Percentiles rank a stretch among this genome's conserved stretches.
phyloP scores from a whole-genome alignment of 805 yeast species.

The Zygoascus flipseniorum region DNA sequence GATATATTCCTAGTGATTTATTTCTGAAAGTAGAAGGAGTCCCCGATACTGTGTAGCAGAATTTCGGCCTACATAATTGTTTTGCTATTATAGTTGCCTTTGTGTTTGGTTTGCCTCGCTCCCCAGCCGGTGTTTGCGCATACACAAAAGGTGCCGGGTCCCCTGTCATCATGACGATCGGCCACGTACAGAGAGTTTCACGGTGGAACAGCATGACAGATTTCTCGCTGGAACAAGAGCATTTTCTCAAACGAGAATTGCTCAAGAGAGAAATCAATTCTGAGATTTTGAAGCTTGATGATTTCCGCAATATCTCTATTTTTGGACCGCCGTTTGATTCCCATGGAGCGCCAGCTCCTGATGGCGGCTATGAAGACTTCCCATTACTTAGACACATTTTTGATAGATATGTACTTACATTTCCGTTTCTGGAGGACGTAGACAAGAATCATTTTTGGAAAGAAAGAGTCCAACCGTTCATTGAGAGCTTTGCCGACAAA shows the following conservation, averaged over 20 bases:
- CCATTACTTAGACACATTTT: slow-evolving; percentile 68
- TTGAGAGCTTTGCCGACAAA: slow-evolving; percentile 67
- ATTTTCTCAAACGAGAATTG: slow-evolving; percentile 77
- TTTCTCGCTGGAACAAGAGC: slow-evolving; percentile 60
- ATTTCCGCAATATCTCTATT: slow-evolving; percentile 52
- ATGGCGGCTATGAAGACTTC: slow-evolving; percentile 31
- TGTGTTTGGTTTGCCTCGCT: too few species aligned
- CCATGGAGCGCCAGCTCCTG: neutral
- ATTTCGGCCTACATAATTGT: too few species aligned
- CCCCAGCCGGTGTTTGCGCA: too few species aligned
- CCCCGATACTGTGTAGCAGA: too few species aligned
- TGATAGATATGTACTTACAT: slow-evolving; percentile 49
- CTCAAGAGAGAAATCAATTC: slow-evolving; percentile 49
- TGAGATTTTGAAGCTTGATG: slow-evolving; percentile 55
- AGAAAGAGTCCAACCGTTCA: slow-evolving; percentile 66
- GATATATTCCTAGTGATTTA: slow-evolving; percentile 38
- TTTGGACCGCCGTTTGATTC: slow-evolving; percentile 69
- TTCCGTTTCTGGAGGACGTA: slow-evolving; percentile 59
- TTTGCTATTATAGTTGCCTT: too few species aligned
- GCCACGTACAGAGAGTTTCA: too few species aligned
- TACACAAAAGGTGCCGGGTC: too few species aligned
- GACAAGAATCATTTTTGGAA: slow-evolving; percentile 67
- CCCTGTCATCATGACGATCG: too few species aligned
- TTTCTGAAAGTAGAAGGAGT: slow-evolving; percentile 34
- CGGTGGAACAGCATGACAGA: neutral